Base-by-base conservation (phyloP, 148 eudicot species). In the Fagopyrum tataricum region DNA sequence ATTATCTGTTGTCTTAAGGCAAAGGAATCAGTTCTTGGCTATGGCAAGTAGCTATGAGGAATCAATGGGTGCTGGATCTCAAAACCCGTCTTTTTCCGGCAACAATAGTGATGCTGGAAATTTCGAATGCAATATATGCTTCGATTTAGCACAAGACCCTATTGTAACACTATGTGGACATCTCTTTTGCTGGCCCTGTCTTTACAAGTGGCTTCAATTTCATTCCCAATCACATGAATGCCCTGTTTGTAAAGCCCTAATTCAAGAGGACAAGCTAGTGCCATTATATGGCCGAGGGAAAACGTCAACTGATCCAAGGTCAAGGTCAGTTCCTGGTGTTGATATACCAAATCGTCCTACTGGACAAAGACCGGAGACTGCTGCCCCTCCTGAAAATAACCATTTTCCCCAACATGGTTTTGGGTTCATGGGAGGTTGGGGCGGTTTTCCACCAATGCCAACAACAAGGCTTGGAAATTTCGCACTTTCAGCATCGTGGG, bases 111-210 rank as follows among this genome's bases (percentile, higher is more conserved):
- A 87, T 67, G 87, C 97, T 20, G 90, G 86, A 62, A 89, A 87
- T 78, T 91, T 91, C 42, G 97, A 91, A 70, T 91, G 97, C 73
- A 91, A 91, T 53, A 91, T 91, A 31, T 91, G 97, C 71, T 84
- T 91, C 44, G 97, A 91, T 44, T 81, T 91, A 77, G 97, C 93
- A 2, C 87, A 89, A 73, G 97, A 91, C 67, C 94, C 97, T 1
- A 84, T 91, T 46, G 84, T 89, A 17, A 91, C 97, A 0, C 82
- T 85, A 10, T 89, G 97, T 67, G 97, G 97, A 0, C 93, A 87
- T 74, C 86, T 87, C 7, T 89, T 73, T 77, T 89, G 94, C 48
- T 91, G 97, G 97, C 91, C 97, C 0, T 91, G 97, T 79, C 82
- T 91, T 2, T 91, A 84, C 73, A 84, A 84, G 48, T 91, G 97